Evolutionary conservation across 805 yeast species (phyloP).

Genomic region (Kazachstania psychrophila): DNA sequence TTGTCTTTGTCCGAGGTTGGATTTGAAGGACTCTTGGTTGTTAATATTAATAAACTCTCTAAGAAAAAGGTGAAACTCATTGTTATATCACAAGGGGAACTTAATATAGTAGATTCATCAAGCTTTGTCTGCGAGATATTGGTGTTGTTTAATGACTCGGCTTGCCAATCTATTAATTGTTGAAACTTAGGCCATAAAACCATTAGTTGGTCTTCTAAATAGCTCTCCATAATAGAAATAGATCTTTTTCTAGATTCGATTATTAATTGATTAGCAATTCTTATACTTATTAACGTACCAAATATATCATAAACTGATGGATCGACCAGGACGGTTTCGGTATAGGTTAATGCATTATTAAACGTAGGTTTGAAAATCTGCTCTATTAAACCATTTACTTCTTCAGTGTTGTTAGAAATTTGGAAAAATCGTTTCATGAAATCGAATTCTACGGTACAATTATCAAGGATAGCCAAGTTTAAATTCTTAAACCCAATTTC

Average conservation of each 20-base stretch:
- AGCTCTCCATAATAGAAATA: conserved; percentile 59
- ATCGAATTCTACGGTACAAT: conserved; percentile 64
- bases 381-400: conserved; percentile 39
- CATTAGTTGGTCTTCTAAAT: conserved; percentile 55
- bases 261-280: conserved; percentile 58
- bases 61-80: conserved; percentile 70
- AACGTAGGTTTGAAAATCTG: conserved; percentile 48
- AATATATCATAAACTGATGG: conserved; percentile 54
- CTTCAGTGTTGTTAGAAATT: conserved; percentile 33
- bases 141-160: conserved; percentile 56
- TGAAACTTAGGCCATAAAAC: conserved; percentile 84
- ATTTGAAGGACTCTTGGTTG: conserved; percentile 19
- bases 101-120: conserved; percentile 22
- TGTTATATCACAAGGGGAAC: conserved; percentile 54
- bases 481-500: conserved; percentile 69
- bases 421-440: conserved; percentile 66
- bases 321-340: conserved; percentile 31
- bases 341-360: conserved; percentile 39
- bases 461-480: conserved; percentile 64
- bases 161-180: conserved; percentile 62
- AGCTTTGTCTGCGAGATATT: conserved; percentile 22
- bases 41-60: conserved; percentile 58
- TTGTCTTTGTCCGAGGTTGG: conserved; percentile 5
- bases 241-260: conserved; percentile 58
- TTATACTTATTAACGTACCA: conserved; percentile 67